These are phyloP conservation scores for Fomitopsis pulvina DNA, from an alignment of 768 basidiomycete genomes.

Conservation along the genomic window DNA sequence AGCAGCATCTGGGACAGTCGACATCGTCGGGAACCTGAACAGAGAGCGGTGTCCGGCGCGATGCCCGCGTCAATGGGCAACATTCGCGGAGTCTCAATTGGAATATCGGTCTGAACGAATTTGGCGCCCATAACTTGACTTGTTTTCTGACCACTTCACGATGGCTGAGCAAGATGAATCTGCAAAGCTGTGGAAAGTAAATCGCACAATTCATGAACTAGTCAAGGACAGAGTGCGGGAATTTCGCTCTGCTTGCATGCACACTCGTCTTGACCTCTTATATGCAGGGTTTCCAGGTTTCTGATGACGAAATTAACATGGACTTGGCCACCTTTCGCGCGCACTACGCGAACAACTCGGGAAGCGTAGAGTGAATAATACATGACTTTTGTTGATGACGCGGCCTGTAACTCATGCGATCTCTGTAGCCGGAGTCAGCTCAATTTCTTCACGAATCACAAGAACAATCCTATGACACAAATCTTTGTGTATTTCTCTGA, in stretches of 20 bases:
- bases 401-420: neutral
- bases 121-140: slow-evolving; percentile 6
- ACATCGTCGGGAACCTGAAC: slow-evolving; percentile 13
- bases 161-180: slow-evolving; percentile 76
- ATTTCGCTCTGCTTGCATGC: slow-evolving; percentile 5
- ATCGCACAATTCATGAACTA: slow-evolving; percentile 93
- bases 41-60: slow-evolving; percentile 2
- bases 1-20: slow-evolving; percentile 9
- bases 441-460: slow-evolving; percentile 83
- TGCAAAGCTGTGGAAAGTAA: slow-evolving; percentile 92
- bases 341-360: slow-evolving; percentile 64
- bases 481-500: slow-evolving; percentile 97
- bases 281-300: slow-evolving; percentile 82
- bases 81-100: slow-evolving; percentile 56
- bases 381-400: neutral
- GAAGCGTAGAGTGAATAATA: slow-evolving; percentile 75
- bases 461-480: slow-evolving; percentile 60
- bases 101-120: slow-evolving; percentile 4
- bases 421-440: slow-evolving; percentile 71
- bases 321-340: slow-evolving; percentile 72
- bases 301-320: slow-evolving; percentile 92
- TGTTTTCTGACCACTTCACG: slow-evolving; percentile 14
- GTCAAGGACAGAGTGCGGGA: slow-evolving; percentile 83
- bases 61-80: slow-evolving; percentile 1
- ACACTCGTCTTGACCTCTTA: neutral